Conservation (phyloP, 2,329 filamentous ascomycete species). For the Beauveria sp. region DNA sequence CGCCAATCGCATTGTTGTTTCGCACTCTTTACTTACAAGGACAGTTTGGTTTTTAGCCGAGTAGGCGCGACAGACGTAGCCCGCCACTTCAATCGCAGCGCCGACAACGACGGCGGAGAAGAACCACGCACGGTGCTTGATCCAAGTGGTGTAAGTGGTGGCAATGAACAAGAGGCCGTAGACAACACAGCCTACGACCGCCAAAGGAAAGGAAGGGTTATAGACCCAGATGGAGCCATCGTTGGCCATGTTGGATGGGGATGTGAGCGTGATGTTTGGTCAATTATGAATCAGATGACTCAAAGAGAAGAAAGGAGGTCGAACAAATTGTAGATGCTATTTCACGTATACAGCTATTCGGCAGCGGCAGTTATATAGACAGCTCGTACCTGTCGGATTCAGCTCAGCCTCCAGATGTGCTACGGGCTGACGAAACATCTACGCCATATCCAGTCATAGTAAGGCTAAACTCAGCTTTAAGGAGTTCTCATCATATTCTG, state of each 20-base stretch:
- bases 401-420: background rate
- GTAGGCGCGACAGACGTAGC: conserved; percentile 31
- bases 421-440: background rate
- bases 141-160: conserved; percentile 33
- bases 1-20: background rate
- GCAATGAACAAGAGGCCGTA: conserved; percentile 31
- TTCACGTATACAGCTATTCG: background rate
- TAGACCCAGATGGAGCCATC: conserved; percentile 33
- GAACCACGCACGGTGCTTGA: conserved; percentile 34
- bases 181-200: conserved; percentile 33
- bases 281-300: too few species aligned
- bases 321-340: too few species aligned
- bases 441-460: background rate
- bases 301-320: background rate
- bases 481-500: background rate
- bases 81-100: conserved; percentile 32
- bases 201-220: conserved; percentile 33
- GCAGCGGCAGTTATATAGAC: background rate
- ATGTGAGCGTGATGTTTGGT: background rate
- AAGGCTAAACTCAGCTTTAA: background rate
- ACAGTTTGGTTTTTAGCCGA: conserved; percentile 27
- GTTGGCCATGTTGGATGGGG: conserved; percentile 17
- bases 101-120: conserved; percentile 37
- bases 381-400: conserved; percentile 3
- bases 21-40: conserved; percentile 21